These are phyloP conservation scores for Auriscalpium vulgare DNA, from an alignment of 768 basidiomycete genomes.

Conservation along the genomic window DNA sequence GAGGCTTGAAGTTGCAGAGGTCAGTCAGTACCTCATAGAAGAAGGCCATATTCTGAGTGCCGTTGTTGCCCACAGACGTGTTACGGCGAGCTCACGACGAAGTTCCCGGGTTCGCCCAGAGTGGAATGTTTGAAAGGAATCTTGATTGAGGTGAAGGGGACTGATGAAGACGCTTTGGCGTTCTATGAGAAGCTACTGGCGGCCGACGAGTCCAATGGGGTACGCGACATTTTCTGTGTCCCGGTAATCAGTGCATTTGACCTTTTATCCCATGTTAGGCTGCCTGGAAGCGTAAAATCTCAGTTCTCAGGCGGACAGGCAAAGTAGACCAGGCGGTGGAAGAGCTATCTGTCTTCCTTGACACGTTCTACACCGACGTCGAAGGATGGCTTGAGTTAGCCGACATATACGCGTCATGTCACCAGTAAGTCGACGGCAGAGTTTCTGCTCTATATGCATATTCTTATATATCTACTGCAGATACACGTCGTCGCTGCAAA, in stretches of 20 bases:
- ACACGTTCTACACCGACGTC: constrained; percentile 82
- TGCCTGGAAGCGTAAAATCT: constrained; percentile 75
- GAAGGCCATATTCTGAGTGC: neutral
- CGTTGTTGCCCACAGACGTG: constrained; percentile 38
- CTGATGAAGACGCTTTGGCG: constrained; percentile 45
- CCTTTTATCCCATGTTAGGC: constrained; percentile 31
- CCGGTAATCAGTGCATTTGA: neutral
- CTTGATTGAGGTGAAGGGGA: constrained; percentile 61
- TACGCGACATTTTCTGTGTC: constrained; percentile 30
- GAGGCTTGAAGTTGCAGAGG: constrained; percentile 65
- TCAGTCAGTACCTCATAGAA: constrained; percentile 27
- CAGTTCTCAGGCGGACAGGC: constrained; percentile 57
- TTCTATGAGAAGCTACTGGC: constrained; percentile 58
- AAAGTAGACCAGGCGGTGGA: constrained; percentile 59
- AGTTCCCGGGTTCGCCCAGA: constrained; percentile 75
- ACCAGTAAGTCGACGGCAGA: constrained; percentile 45
- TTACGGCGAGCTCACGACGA: constrained; percentile 48
- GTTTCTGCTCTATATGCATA: neutral
- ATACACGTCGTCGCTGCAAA: constrained; percentile 70
- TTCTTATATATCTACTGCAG: neutral
- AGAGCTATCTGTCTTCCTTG: constrained; percentile 65
- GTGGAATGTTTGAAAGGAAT: constrained; percentile 74
- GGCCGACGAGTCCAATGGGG: constrained; percentile 61
- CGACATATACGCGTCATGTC: constrained; percentile 66
- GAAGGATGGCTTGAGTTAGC: constrained; percentile 87